A percentile compares a stretch with the other conserved stretches of the same genome.
These are phyloP conservation scores for Dothiorella sarmentorum DNA, from an alignment of 2,329 filamentous ascomycete genomes.

Conservation along the genomic window DNA sequence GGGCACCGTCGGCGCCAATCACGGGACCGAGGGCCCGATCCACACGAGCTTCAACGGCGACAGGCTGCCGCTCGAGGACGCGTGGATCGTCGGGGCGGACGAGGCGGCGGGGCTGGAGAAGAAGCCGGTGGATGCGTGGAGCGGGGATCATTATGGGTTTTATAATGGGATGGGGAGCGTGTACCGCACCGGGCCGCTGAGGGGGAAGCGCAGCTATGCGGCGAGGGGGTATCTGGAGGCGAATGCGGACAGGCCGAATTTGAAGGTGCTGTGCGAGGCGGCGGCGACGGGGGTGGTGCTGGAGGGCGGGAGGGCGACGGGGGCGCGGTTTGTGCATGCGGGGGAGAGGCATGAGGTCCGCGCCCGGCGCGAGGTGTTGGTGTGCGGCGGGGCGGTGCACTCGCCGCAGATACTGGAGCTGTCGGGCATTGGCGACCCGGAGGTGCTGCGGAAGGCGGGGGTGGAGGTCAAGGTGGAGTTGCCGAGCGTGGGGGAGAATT, in stretches of 20 bases:
- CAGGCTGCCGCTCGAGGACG: constrained; percentile 25
- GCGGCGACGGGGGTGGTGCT: background rate
- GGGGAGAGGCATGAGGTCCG: constrained; percentile 25
- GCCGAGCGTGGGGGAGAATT: constrained; percentile 33
- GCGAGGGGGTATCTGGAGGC: constrained; percentile 28
- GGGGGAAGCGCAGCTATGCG: constrained; percentile 36
- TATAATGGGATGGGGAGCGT: constrained; percentile 31
- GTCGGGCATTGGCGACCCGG: constrained; percentile 29
- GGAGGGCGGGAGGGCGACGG: background rate
- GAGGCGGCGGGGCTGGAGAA: constrained; percentile 26
- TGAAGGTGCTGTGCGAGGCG: background rate
- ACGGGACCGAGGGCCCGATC: constrained; percentile 35
- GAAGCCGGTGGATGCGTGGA: constrained; percentile 36
- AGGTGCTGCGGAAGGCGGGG: constrained; percentile 22
- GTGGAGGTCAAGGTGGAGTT: constrained; percentile 30
- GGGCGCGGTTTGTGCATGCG: background rate
- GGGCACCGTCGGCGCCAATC: constrained; percentile 32
- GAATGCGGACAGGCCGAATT: background rate
- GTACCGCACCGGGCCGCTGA: constrained; percentile 26
- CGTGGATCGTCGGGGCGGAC: constrained; percentile 27
- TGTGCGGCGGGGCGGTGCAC: background rate
- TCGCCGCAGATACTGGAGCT: constrained; percentile 27
- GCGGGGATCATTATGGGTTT: constrained; percentile 36
- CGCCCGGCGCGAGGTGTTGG: constrained; percentile 25
- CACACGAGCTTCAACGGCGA: constrained; percentile 35